Evolutionary conservation across 1,284 basidiomycete genomes (phyloP).

Genomic region (Puccinia triticina): DNA sequence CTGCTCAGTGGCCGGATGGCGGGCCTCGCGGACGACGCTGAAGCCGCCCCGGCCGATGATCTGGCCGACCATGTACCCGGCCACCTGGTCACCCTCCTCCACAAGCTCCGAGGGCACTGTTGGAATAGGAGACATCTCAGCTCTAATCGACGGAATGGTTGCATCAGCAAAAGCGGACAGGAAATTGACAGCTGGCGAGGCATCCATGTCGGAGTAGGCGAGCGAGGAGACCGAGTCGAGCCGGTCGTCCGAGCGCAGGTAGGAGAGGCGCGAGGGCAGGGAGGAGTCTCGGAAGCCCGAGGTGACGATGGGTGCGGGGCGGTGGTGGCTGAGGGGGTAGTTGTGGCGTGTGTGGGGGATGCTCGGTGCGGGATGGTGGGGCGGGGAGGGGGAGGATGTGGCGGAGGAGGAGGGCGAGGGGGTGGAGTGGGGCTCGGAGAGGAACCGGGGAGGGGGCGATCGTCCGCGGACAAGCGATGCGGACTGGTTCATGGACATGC

Average conservation of each 20-base stretch:
- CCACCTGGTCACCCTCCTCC: conserved; percentile 55
- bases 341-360: background rate
- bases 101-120: conserved; percentile 6
- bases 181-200: conserved; percentile 49
- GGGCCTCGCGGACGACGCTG: conserved; percentile 77
- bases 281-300: conserved; percentile 35
- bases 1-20: conserved; percentile 68
- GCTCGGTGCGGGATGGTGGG: background rate
- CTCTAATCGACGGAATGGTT: conserved; percentile 22
- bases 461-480: background rate
- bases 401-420: conserved; percentile 14
- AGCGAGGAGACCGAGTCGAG: conserved; percentile 33
- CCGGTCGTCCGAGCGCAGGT: conserved; percentile 9
- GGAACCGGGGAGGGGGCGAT: conserved; percentile 24
- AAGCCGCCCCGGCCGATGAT: conserved; percentile 82
- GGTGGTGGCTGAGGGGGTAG: background rate
- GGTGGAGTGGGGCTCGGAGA: conserved; percentile 15
- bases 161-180: conserved; percentile 47
- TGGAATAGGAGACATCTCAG: conserved; percentile 20
- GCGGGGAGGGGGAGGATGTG: background rate
- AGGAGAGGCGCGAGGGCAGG: conserved; percentile 17
- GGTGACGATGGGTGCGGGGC: conserved; percentile 35
- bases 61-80: conserved; percentile 73
- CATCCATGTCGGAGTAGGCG: conserved; percentile 45
- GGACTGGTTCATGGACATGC: background rate